Evolutionary conservation across 768 basidiomycete genomes (phyloP).

Genomic region (Auricularia sp.): DNA sequence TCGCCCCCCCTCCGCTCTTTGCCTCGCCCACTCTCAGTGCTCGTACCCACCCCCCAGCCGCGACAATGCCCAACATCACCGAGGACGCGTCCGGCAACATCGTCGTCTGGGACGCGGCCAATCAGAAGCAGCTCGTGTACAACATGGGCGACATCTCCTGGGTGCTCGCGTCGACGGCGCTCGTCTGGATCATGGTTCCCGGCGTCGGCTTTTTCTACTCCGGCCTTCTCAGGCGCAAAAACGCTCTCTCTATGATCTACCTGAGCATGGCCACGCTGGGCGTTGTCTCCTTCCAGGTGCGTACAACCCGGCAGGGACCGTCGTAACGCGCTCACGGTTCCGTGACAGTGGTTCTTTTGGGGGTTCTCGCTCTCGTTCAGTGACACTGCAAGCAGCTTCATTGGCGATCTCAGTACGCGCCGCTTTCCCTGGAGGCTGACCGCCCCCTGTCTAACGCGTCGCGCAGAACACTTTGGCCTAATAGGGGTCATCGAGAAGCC

Average conservation of each 20-base stretch:
- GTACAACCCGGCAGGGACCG: background rate
- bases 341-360: conserved; percentile 74
- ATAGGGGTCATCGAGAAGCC: conserved; percentile 59
- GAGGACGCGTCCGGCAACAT: background rate
- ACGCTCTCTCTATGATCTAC: conserved; percentile 89
- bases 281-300: conserved; percentile 56
- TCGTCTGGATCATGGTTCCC: conserved; percentile 76
- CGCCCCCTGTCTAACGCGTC: background rate
- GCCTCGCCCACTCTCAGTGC: too few relatives aligned
- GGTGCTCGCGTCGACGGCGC: conserved; percentile 63
- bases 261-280: conserved; percentile 67
- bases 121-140: conserved; percentile 28
- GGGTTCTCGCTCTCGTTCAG: conserved; percentile 86
- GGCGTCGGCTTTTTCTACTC: conserved; percentile 86
- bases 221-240: conserved; percentile 84
- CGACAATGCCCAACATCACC: background rate
- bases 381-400: conserved; percentile 66
- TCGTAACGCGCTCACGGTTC: conserved; percentile 5
- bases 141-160: conserved; percentile 61
- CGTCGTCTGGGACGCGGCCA: background rate
- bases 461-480: conserved; percentile 55
- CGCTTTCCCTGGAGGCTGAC: background rate
- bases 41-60: background rate
- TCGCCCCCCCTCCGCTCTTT: too few relatives aligned
- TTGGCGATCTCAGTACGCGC: conserved; percentile 50